Evolutionary conservation across 805 yeast species (phyloP).

Genomic region (Torulaspora quercuum): DNA sequence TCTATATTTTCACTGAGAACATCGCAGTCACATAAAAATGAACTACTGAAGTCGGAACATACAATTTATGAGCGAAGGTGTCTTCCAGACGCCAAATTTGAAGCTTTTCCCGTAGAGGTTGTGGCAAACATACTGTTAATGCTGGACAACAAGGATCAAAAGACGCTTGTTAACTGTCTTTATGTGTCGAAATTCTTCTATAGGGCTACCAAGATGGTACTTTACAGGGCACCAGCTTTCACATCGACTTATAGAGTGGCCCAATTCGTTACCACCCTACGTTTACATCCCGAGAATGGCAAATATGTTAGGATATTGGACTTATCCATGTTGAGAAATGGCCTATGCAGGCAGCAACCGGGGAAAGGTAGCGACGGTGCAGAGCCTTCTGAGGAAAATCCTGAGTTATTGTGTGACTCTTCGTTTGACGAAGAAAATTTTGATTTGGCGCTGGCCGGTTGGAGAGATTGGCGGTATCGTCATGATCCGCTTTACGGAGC

Average conservation of each 20-base stretch:
- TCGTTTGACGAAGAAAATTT: slow-evolving; percentile 16
- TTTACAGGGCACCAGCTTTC: slow-evolving; percentile 55
- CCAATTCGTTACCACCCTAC: slow-evolving; percentile 69
- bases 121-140: slow-evolving; percentile 27
- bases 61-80: slow-evolving; percentile 11
- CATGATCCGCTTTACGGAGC: slow-evolving; percentile 63
- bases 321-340: slow-evolving; percentile 48
- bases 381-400: slow-evolving; percentile 9
- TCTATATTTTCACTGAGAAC: slow-evolving; percentile 32
- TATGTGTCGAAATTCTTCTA: slow-evolving; percentile 52
- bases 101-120: slow-evolving; percentile 37
- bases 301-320: slow-evolving; percentile 54
- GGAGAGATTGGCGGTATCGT: slow-evolving; percentile 90
- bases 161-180: slow-evolving; percentile 44
- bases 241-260: slow-evolving; percentile 75
- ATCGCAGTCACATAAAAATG: slow-evolving; percentile 21
- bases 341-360: slow-evolving; percentile 25
- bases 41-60: slow-evolving; percentile 6
- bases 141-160: slow-evolving; percentile 12
- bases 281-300: slow-evolving; percentile 55
- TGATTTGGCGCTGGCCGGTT: slow-evolving; percentile 58
- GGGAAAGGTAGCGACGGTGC: background rate
- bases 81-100: slow-evolving; percentile 24
- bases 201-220: slow-evolving; percentile 47
- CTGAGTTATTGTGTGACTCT: slow-evolving; percentile 1